Evolutionary conservation across 305 asterid species (phyloP).

Genomic region (Plantago coronopus): DNA sequence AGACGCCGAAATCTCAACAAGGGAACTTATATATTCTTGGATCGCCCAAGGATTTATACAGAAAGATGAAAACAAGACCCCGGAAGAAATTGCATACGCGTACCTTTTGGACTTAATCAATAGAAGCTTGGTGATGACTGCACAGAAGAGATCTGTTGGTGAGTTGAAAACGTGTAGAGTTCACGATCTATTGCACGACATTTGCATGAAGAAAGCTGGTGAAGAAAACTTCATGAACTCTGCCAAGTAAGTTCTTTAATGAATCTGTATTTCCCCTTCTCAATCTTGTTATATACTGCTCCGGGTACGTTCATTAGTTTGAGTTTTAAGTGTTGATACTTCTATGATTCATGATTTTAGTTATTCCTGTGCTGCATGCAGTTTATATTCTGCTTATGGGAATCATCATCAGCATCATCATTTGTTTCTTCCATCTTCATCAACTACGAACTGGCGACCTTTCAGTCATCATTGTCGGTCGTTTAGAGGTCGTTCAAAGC

Average conservation of each 20-base stretch:
- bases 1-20: slow-evolving; percentile 12
- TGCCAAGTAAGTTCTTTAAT: background rate
- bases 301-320: background rate
- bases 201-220: background rate
- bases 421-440: background rate
- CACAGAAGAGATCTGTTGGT: background rate
- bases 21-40: slow-evolving; percentile 21
- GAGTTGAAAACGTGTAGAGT: slow-evolving; percentile 1
- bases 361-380: background rate
- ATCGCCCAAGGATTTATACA: slow-evolving; percentile 22
- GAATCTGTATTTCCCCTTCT: background rate
- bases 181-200: slow-evolving; percentile 7
- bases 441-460: background rate
- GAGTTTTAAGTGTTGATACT: background rate
- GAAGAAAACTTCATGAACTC: background rate
- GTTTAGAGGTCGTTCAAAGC: background rate
- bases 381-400: background rate
- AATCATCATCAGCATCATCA: slow-evolving; percentile 12
- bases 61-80: background rate
- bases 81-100: slow-evolving; percentile 8
- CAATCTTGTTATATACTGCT: background rate
- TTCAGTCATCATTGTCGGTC: slow-evolving; percentile 14
- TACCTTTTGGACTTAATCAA: slow-evolving; percentile 17
- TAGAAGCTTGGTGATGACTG: slow-evolving; percentile 20
- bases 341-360: background rate